Base-by-base conservation (phyloP, 1,139 yeast species). In the Geotrichum australiense region DNA sequence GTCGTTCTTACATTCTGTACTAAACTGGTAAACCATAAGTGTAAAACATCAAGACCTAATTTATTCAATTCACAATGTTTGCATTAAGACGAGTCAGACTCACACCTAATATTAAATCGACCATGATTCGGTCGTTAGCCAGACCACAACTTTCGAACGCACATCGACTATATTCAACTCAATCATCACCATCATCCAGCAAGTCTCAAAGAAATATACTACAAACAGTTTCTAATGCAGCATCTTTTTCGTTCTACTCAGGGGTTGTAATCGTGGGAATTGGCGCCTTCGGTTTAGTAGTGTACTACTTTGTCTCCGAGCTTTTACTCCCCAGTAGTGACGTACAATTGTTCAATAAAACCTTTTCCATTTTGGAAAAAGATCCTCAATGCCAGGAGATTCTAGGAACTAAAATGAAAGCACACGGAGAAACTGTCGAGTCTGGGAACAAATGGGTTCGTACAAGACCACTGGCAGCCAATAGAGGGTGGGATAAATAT, bases 241-340 rank as follows among this genome's bases (percentile, higher is more conserved):
- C 71, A 46, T 71, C 80, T 4, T 74, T 74, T 50, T 68, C 77
- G 2, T 62, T 70, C 32, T 72, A 78, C 30, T 61, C 79, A 1
- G 61, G 69, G 2, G 52, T 76, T 34, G 80, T 76, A 1, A 50
- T 74, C 23, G 78, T 71, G 3, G 82, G 80, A 1, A 54, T 74
- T 2, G 80, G 76, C 11, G 65, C 76, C 18, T 67, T 79, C 3
- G 68, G 83, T 1, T 68, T 86, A 22, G 94, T 87, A 25, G 68
- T 85, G 2, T 87, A 85, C 61, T 70, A 85, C 50, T 76, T 87
- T 27, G 73, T 83, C 14, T 72, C 83, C 3, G 96, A 87, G 58
- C 65, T 87, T 31, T 76, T 86, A 51, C 73, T 89, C 43, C 96
- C 96, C 6, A 80, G 94, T 0, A 94, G 95, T 20, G 96, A 87